Percentiles rank a stretch among this genome's conserved stretches.
These are phyloP conservation scores for Pisolithus microcarpus DNA, from an alignment of 768 basidiomycete species.

Conservation along the genomic window DNA sequence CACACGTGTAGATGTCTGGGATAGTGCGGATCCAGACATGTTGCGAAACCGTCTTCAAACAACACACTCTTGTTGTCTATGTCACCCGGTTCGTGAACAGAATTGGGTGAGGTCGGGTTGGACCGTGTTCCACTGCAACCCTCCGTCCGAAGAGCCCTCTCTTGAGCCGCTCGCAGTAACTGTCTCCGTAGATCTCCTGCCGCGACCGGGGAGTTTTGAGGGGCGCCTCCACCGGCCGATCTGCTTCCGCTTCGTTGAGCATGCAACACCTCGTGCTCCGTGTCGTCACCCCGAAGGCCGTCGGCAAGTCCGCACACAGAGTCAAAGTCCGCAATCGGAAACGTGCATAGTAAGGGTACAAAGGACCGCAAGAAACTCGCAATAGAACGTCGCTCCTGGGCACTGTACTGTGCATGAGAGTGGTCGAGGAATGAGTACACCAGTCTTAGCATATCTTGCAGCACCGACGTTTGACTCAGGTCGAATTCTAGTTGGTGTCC, in stretches of 20 bases:
- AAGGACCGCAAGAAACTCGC: constrained; percentile 83
- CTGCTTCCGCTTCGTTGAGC: constrained; percentile 32
- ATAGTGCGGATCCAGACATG: constrained; percentile 58
- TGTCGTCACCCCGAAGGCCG: constrained; percentile 33
- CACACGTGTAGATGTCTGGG: constrained; percentile 16
- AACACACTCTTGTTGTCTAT: background rate
- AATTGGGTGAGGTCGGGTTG: constrained; percentile 10
- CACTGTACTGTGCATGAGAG: constrained; percentile 66
- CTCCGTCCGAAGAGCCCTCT: constrained; percentile 35
- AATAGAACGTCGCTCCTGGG: constrained; percentile 70
- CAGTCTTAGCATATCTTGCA: constrained; percentile 87
- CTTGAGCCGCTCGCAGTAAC: constrained; percentile 68
- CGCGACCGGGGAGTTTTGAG: constrained; percentile 40
- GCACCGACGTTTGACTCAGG: constrained; percentile 69
- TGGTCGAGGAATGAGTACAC: constrained; percentile 89
- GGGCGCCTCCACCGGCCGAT: constrained; percentile 37
- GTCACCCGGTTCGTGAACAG: constrained; percentile 4
- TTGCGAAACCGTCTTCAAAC: constrained; percentile 15
- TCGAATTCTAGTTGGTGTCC: constrained; percentile 73
- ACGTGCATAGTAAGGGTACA: constrained; percentile 75
- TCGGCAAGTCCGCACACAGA: constrained; percentile 53
- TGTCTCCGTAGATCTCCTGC: constrained; percentile 73
- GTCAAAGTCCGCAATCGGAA: constrained; percentile 59
- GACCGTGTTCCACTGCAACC: constrained; percentile 23
- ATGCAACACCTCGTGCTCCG: constrained; percentile 21